Evolutionary conservation across 805 yeast species (phyloP), one percentile per base, ranked within the genome.

Genomic region (Suhomyces sp.): DNA sequence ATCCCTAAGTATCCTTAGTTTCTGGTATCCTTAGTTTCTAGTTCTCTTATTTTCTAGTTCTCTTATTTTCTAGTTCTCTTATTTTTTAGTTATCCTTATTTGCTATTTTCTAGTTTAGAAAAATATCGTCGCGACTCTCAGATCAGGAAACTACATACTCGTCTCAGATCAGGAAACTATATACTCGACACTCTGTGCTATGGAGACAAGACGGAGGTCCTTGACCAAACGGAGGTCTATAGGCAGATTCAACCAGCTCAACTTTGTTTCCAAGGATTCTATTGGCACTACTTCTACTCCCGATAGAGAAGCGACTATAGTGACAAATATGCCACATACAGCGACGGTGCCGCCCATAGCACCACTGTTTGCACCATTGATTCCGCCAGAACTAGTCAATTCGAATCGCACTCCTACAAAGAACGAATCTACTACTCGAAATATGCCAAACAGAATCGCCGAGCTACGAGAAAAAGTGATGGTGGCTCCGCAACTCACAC

Each of bases 401-500:
- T 6, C 12, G 24, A 27, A 27, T 27, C n/a, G 44, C 3, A 41
- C 44, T 5, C 44, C 44, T 20, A 17, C 47, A 9, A 46, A 33
- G 21, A 46, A 27, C 10, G 45, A 40, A 5, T 43, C 20, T 9
- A 41, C 33, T 8, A 31, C 47, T 7, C 35, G 49, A 17, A 37
- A 17, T 13, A 45, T 46, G n/a, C 27, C 46, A 20, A 51, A 52
- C 24, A 43, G 45, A 10, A 43, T 52, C 15, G 43, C 24, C 4
- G 55, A 49, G 12, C 46, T 53, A 19, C 47, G 41, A 10, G 53
- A 49, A 24, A 41, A 44, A 12, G 53, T 43, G 4, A 35, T 43
- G n/a, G 17, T 12, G 19, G 27, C 47, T 4, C 31, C 44, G 19
- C 41, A 35, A 24, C 43, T 48, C 27, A 50, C 48, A 48, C 58